Evolutionary conservation across 257 asterid genomes (phyloP).

Genomic region (Cinchona pubescens): DNA sequence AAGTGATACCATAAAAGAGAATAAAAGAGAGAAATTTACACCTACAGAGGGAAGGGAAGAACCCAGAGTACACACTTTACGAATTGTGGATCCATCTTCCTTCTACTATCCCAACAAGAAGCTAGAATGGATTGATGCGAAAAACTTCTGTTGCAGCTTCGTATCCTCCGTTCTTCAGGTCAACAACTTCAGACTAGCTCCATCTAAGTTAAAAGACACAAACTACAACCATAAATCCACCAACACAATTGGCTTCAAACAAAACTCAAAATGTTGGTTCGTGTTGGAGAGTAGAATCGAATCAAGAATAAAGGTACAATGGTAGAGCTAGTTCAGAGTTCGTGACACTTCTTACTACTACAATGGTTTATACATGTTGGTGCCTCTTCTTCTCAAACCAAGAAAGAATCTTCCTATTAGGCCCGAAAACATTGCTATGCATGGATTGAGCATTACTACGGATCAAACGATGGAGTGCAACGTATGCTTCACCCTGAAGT

Average conservation of each 20-base stretch:
- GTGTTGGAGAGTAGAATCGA: not conserved
- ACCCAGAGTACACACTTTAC: not conserved
- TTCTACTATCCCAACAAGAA: not conserved
- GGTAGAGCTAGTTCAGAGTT: not conserved
- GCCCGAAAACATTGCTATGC: constrained; percentile 60
- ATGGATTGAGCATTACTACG: constrained; percentile 35
- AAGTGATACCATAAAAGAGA: not conserved
- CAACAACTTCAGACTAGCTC: not conserved
- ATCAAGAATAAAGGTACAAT: not conserved
- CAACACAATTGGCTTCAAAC: not conserved
- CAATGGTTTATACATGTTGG: constrained; percentile 20
- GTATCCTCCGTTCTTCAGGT: not conserved
- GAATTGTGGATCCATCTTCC: not conserved
- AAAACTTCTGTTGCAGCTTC: constrained; percentile 1
- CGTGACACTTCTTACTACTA: constrained; percentile 12
- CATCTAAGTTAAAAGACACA: not conserved
- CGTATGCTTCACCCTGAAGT: constrained; percentile 39
- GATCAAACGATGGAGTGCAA: constrained; percentile 34
- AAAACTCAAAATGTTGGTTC: not conserved
- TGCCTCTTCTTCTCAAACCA: constrained; percentile 39
- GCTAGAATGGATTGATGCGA: not conserved
- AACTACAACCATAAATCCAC: not conserved
- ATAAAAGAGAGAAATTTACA: not conserved
- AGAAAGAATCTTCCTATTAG: constrained; percentile 58
- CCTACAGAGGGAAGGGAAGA: constrained; percentile 2